Evolutionary conservation across 2,329 filamentous ascomycete species (phyloP), one percentile per base, ranked within the genome.

Genomic region (Macrophomina phaseolina): DNA sequence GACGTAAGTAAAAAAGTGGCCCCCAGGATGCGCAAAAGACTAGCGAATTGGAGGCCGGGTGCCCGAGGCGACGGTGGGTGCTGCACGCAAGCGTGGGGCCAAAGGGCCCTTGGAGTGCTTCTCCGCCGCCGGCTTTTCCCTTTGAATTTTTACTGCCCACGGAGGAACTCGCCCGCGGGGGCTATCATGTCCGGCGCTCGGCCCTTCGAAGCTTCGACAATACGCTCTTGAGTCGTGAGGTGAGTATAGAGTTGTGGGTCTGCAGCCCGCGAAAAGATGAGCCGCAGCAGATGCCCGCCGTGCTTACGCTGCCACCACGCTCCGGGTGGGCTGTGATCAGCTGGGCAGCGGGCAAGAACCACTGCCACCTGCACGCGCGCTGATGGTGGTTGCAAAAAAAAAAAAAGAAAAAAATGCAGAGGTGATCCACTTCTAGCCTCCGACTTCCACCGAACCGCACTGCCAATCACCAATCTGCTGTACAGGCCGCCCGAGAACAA

Each of bases 71-170:
- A 8, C 53, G 38, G 53, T 32, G 53, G 53, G 53, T 48, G 56
- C 56, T 61, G 56, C 56, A 61, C 40, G 42, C 56, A 61, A 61
- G 56, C 56, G 56, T 61, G 56, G 40, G 56, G 32, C 23, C 55
- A 14, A 6, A 32, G n/a, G 53, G 55, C 36, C 55, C 38, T 34
- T 9, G 36, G 38, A 46, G 40, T 34, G 30, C 56, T 48, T 61
- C 56, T 48, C 56, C 56, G 42, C 56, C 56, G 42, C 16, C 42
- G 40, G 18, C 36, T 23, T 30, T 30, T 58, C 36, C 38, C 38
- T 30, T 58, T 42, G 42, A 34, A 49, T 61, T 61, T 38, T 23
- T 62, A 23, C 23, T 2, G 23, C 38, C n/a, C 42, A 34, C 36
- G 36, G 36, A 7, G 36, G 9, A 45, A 28, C 32, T 46, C 23